Evolutionary conservation across 768 basidiomycete species (phyloP).

Genomic region (Podaxis rugospora): DNA sequence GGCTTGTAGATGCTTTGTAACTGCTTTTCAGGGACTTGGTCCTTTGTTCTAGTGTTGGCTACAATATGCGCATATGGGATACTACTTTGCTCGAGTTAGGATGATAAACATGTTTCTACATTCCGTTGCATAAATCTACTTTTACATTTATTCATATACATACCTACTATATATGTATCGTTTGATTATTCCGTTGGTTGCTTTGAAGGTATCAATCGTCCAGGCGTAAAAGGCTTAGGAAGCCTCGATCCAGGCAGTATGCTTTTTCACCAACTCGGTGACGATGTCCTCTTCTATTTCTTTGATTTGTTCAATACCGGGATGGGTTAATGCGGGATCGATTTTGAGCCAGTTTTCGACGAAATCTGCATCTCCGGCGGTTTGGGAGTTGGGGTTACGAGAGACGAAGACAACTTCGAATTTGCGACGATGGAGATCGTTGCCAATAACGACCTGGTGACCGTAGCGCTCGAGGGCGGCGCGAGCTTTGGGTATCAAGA

Average conservation of each 20-base stretch:
- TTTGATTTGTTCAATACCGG: conserved; percentile 37
- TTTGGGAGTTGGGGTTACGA: conserved; percentile 26
- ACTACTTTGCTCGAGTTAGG: not conserved
- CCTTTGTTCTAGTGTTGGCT: not conserved
- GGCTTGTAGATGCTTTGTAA: not conserved
- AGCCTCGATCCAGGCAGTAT: conserved; percentile 63
- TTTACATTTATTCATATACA: not conserved
- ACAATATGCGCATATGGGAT: not conserved
- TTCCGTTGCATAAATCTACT: conserved; percentile 9
- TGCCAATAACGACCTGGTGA: conserved; percentile 96
- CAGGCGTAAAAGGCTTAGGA: not conserved
- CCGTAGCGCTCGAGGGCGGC: conserved; percentile 89
- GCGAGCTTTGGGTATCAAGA: conserved; percentile 89
- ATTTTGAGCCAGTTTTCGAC: conserved; percentile 65
- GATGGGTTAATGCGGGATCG: conserved; percentile 31
- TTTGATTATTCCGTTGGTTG: not conserved
- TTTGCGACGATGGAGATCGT: conserved; percentile 90
- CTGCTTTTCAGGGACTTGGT: not conserved
- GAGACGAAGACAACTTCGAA: conserved; percentile 91
- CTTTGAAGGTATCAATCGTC: not conserved
- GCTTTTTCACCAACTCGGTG: conserved; percentile 65
- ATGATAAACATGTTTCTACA: conserved; percentile 3
- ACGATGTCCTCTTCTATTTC: conserved; percentile 97
- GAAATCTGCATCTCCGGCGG: conserved; percentile 28
- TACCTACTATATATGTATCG: not conserved